Percentiles rank a stretch among this genome's conserved stretches.
These are phyloP conservation scores for Aureobasidium sp. DNA, from an alignment of 2,329 filamentous ascomycete species.

Conservation along the genomic window DNA sequence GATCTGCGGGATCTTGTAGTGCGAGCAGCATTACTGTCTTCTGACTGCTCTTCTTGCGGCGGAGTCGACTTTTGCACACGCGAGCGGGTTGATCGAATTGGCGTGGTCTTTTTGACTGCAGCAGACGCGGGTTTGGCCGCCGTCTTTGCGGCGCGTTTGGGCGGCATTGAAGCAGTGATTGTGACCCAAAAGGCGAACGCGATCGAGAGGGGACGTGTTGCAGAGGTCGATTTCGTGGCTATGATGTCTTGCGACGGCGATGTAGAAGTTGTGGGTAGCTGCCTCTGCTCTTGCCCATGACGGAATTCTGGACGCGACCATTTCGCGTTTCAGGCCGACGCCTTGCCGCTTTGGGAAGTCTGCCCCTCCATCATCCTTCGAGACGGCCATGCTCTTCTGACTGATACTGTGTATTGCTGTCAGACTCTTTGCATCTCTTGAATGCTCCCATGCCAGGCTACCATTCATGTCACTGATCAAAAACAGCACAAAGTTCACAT, in stretches of 20 bases:
- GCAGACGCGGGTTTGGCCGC: slow-evolving; percentile 15
- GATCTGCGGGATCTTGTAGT: slow-evolving; percentile 25
- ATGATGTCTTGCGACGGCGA: slow-evolving; percentile 1
- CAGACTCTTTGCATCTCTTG: too few relatives aligned
- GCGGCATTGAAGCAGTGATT: slow-evolving; percentile 9
- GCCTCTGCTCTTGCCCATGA: slow-evolving; percentile 12
- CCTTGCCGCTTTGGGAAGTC: not conserved
- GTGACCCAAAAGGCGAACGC: not conserved
- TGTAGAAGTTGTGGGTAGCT: slow-evolving; percentile 5
- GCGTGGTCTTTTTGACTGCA: not conserved
- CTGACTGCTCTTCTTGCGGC: slow-evolving; percentile 21
- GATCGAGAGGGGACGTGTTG: not conserved
- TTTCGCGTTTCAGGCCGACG: slow-evolving; percentile 4
- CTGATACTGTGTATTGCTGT: too few relatives aligned
- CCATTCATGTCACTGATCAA: too few relatives aligned
- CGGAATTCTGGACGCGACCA: slow-evolving; percentile 9
- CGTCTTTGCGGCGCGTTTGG: slow-evolving; percentile 20
- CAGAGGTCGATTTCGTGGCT: not conserved
- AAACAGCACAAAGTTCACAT: too few relatives aligned
- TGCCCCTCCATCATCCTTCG: slow-evolving; percentile 8
- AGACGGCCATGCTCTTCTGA: too few relatives aligned
- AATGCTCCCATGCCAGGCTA: too few relatives aligned
- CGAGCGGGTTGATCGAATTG: slow-evolving; percentile 19
- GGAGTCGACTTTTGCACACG: slow-evolving; percentile 25
- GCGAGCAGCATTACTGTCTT: slow-evolving; percentile 23